Percentiles rank a stretch among this genome's conserved stretches.
phyloP scores from a whole-genome alignment of 805 yeast genomes.

The Yarrowia phangngaensis region DNA sequence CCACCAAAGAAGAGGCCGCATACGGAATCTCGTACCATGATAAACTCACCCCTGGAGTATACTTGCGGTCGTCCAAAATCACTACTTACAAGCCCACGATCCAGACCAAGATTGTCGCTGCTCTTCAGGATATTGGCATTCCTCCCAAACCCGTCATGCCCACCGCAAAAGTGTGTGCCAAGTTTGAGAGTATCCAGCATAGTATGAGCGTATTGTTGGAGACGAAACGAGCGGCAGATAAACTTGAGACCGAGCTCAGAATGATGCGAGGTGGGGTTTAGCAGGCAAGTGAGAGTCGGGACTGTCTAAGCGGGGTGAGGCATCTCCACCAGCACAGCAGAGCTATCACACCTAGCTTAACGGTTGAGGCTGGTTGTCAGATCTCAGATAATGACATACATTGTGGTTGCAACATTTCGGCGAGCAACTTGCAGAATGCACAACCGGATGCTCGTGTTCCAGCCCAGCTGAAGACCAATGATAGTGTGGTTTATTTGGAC shows the following conservation, averaged over 20 bases:
- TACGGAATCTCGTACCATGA: conserved; percentile 77
- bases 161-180: conserved; percentile 68
- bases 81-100: conserved; percentile 74
- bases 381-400: too few species aligned
- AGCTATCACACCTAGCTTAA: too few species aligned
- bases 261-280: conserved; percentile 35
- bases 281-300: not conserved
- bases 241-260: conserved; percentile 71
- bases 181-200: conserved; percentile 70
- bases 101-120: conserved; percentile 56
- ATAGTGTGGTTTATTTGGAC: too few species aligned
- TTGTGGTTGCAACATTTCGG: too few species aligned
- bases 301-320: not conserved
- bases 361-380: too few species aligned
- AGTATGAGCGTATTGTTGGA: conserved; percentile 71
- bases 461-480: too few species aligned
- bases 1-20: conserved; percentile 74
- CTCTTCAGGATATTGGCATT: conserved; percentile 72
- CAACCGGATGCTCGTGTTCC: too few species aligned
- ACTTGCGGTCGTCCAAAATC: conserved; percentile 71
- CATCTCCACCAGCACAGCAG: too few species aligned
- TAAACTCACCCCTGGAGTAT: conserved; percentile 63
- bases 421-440: too few species aligned
- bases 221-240: conserved; percentile 80
- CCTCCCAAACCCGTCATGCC: conserved; percentile 85